Evolutionary conservation across 176 grass and related monocot genomes (phyloP).

Genomic region (Oryza glaberrima): DNA sequence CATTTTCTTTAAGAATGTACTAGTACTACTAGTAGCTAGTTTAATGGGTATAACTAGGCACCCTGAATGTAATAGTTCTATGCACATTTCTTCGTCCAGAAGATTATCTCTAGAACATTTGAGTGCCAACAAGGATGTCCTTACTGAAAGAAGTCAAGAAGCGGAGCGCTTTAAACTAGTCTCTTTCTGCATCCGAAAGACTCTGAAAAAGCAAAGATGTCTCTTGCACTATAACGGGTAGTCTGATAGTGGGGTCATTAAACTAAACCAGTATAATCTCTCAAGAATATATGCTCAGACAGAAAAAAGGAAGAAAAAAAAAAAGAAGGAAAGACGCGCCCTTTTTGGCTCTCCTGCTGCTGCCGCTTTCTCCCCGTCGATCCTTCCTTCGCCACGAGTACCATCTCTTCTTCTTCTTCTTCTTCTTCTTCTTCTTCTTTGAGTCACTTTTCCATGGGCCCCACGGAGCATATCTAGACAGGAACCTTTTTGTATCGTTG

Average conservation of each 20-base stretch:
- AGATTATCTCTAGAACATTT: background rate
- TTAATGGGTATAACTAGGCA: background rate
- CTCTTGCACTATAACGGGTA: background rate
- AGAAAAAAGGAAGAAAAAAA: background rate
- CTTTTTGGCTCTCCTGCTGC: conserved; percentile 24
- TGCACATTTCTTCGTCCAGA: background rate
- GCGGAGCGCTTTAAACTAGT: background rate
- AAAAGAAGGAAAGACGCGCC: background rate
- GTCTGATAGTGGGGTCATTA: background rate
- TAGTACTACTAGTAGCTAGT: too few relatives aligned
- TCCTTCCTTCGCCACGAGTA: background rate
- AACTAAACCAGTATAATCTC: background rate
- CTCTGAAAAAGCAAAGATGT: background rate
- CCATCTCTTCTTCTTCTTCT: background rate
- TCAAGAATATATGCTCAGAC: conserved; percentile 28
- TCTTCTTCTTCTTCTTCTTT: background rate
- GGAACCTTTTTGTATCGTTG: background rate
- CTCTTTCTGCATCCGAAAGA: background rate
- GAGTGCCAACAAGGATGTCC: background rate
- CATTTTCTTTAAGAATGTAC: too few relatives aligned
- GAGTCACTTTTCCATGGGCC: background rate
- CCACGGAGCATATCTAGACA: background rate
- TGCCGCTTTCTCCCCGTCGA: background rate
- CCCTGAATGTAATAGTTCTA: background rate
- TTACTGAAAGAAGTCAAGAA: background rate